Percentiles rank a stretch among this genome's conserved stretches.
phyloP scores from a whole-genome alignment of 495 filamentous ascomycete species.

The Aspergillus bridgeri region DNA sequence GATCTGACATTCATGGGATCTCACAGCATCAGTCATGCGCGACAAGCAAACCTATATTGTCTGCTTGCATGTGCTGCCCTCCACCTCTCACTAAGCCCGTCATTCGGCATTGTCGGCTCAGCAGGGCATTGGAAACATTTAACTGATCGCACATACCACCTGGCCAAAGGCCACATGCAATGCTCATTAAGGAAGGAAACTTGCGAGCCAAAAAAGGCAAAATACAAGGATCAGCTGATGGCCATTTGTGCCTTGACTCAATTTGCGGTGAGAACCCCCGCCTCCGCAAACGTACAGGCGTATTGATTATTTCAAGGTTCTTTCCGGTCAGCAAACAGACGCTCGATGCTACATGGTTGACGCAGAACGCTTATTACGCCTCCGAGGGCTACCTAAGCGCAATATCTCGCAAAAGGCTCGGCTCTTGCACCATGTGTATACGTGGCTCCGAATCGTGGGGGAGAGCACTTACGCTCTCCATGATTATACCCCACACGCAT shows the following conservation, averaged over 20 bases:
- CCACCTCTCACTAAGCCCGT: constrained; percentile 24
- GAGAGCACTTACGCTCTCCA: constrained; percentile 38
- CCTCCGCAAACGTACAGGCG: background rate
- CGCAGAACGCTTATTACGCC: constrained; percentile 29
- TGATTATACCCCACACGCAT: constrained; percentile 25
- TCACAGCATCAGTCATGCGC: constrained; percentile 28
- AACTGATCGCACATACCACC: constrained; percentile 24
- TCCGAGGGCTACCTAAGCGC: constrained; percentile 29
- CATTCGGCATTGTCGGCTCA: constrained; percentile 9
- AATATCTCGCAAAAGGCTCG: constrained; percentile 35
- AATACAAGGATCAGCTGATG: constrained; percentile 43
- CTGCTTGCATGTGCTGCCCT: constrained; percentile 30
- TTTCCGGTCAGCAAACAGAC: constrained; percentile 33
- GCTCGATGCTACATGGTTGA: constrained; percentile 35
- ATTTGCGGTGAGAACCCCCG: constrained; percentile 24
- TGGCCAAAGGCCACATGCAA: constrained; percentile 33
- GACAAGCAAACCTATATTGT: constrained; percentile 31
- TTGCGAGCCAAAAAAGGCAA: constrained; percentile 29
- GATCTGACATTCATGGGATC: constrained; percentile 31
- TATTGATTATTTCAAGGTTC: constrained; percentile 15
- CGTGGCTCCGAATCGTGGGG: constrained; percentile 33
- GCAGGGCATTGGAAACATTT: constrained; percentile 25
- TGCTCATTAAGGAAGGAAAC: constrained; percentile 29
- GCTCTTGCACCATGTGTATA: constrained; percentile 34
- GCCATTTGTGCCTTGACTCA: constrained; percentile 30